Evolutionary conservation across 345 rosid species (phyloP).

Genomic region (Raphanus raphanistrum): DNA sequence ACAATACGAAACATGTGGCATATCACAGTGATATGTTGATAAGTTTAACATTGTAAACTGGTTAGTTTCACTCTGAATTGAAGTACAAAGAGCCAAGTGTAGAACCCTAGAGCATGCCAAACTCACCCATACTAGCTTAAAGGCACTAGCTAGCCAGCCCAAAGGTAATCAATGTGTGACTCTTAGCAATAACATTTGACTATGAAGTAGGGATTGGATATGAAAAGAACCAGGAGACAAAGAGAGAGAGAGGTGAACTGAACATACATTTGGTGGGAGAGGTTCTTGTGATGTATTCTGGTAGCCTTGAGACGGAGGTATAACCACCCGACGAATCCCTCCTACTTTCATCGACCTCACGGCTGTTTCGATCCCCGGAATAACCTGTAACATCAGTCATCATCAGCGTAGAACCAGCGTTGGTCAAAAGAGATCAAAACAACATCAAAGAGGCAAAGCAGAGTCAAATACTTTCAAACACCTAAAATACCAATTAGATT

Average conservation of each 20-base stretch:
- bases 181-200: constrained; percentile 5
- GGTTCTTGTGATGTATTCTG: constrained; percentile 84
- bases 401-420: not conserved
- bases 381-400: constrained; percentile 48
- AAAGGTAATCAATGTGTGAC: not conserved
- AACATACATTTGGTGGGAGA: constrained; percentile 69
- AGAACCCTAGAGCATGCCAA: constrained; percentile 18
- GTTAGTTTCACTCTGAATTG: not conserved
- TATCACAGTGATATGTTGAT: not conserved
- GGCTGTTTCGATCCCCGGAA: constrained; percentile 68
- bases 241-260: not conserved
- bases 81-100: not conserved
- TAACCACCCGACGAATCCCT: constrained; percentile 66
- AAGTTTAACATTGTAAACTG: not conserved
- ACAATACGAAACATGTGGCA: not conserved
- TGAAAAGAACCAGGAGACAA: not conserved
- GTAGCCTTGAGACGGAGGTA: constrained; percentile 85
- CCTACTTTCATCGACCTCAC: constrained; percentile 82
- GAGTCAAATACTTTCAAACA: not conserved
- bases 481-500: not conserved
- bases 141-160: not conserved
- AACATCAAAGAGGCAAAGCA: not conserved
- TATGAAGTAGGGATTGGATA: not conserved
- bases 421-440: constrained; percentile 4
- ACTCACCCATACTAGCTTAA: constrained; percentile 8